Base-by-base conservation (phyloP, 2,329 filamentous ascomycete species). In the Diaporthe sp. region DNA sequence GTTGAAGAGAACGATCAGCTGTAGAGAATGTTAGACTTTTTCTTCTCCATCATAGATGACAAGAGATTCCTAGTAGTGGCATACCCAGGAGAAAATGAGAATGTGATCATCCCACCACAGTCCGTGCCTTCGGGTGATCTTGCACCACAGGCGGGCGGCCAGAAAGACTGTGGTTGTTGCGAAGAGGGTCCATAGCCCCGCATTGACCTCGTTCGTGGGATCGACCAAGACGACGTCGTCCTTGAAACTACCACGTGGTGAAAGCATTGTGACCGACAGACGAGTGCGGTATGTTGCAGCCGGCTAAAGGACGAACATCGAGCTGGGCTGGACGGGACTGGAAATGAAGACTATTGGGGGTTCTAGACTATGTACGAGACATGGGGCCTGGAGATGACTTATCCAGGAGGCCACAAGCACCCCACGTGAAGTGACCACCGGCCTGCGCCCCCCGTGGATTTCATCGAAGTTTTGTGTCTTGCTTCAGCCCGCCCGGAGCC, bases 91-190 rank as follows among this genome's bases (percentile, higher is more conserved):
- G 51, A 55, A 37, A 20, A 75, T 67, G 15, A 75, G 68, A 42
- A 75, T 51, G 44, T 75, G 53, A 17, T 75, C 73, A 65, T 75
- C 73, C 53, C 42, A 75, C 73, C 73, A 75, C 22, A 75, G 55
- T 4, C 73, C 73, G 61, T 61, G n/a, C 12, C 49, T 39, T n/a
- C 73, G 55, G n/a, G 67, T 72, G 34, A 72, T 57, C 57, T 75
- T 75, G 68, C 73, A 75, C 57, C 67, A 75, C 31, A 75, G 39
- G 4, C 73, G 65, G n/a, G 60, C 53, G 28, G 55, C 73, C 34
- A 75, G n/a, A 25, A 75, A 75, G 28, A 65, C 22, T 9, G 73
- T 61, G 9, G 73, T 60, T 17, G n/a, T 17, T 22, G 53, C 68
- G 25, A 71, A 71, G 25, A 75, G 67, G 47, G 6, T 44, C 73